Conservation (phyloP, 2,329 filamentous ascomycete genomes). For the Blumeria hordei region DNA sequence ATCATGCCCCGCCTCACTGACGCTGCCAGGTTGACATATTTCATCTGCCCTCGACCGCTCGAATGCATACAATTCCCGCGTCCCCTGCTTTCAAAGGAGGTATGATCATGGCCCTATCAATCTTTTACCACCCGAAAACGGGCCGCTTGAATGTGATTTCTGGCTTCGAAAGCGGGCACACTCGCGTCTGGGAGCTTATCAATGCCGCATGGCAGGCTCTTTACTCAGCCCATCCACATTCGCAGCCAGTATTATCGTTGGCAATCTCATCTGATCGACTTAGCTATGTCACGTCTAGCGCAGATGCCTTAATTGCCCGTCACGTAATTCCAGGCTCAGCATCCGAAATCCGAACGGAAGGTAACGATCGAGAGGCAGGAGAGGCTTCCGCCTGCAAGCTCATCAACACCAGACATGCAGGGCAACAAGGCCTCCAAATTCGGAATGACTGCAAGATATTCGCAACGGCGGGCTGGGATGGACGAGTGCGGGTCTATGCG, state of each 20-base stretch:
- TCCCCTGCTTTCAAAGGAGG: constrained; percentile 27
- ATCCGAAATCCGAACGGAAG: constrained; percentile 13
- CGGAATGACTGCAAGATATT: constrained; percentile 65
- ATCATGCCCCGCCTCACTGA: constrained; percentile 1
- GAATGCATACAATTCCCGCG: constrained; percentile 33
- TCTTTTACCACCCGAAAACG: constrained; percentile 24
- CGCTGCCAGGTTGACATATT: constrained; percentile 50
- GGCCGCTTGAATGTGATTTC: constrained; percentile 36
- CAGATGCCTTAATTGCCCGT: constrained; percentile 56
- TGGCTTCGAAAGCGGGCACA: constrained; percentile 70
- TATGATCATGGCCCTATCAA: constrained; percentile 69
- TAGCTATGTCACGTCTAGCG: constrained; percentile 56
- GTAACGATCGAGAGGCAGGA: constrained; percentile 18
- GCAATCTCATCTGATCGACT: constrained; percentile 23
- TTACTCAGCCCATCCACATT: constrained; percentile 45
- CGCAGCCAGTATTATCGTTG: constrained; percentile 61
- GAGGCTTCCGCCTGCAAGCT: constrained; percentile 18
- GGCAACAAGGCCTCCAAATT: constrained; percentile 60
- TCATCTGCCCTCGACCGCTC: constrained; percentile 47
- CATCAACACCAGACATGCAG: constrained; percentile 63
- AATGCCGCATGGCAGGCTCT: constrained; percentile 23
- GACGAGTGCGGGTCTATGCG: constrained; percentile 57
- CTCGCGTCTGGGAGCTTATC: constrained; percentile 29
- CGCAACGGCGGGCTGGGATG: constrained; percentile 84
- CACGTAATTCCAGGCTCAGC: constrained; percentile 31